Conservation (phyloP, 1,284 basidiomycete genomes). For the Wallemia hederae region DNA sequence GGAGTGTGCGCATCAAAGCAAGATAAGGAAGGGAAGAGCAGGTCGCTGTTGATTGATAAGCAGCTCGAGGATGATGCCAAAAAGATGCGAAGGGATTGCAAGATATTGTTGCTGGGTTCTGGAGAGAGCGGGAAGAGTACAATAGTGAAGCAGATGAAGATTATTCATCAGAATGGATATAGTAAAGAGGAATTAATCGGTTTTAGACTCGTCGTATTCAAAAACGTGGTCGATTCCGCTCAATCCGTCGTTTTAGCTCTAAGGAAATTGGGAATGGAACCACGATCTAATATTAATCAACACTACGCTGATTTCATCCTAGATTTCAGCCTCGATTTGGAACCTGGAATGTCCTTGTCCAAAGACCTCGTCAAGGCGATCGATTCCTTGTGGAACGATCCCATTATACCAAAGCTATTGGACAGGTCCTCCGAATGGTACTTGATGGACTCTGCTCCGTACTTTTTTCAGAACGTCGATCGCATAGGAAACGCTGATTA, state of each 20-base stretch:
- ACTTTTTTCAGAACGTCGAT: constrained; percentile 26
- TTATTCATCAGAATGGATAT: constrained; percentile 88
- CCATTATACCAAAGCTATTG: constrained; percentile 57
- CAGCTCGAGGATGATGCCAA: constrained; percentile 26
- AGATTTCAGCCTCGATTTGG: constrained; percentile 20
- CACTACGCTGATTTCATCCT: constrained; percentile 24
- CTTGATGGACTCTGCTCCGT: constrained; percentile 78
- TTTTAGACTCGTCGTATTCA: constrained; percentile 46
- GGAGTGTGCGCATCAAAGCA: constrained; percentile 30
- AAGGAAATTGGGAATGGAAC: constrained; percentile 64
- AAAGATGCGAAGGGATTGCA: constrained; percentile 64
- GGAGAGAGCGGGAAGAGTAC: constrained; percentile 79
- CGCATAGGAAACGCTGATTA: constrained; percentile 46
- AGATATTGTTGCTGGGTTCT: constrained; percentile 76
- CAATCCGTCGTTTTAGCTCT: constrained; percentile 70
- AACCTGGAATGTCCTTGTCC: constrained; percentile 16
- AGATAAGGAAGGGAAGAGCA: constrained; percentile 31
- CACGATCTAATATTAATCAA: constrained; percentile 40
- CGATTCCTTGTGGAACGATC: constrained; percentile 49
- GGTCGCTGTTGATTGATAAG: constrained; percentile 39
- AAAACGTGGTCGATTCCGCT: constrained; percentile 51
- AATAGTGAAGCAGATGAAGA: constrained; percentile 98
- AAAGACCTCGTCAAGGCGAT: constrained; percentile 14
- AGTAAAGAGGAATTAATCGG: constrained; percentile 44
- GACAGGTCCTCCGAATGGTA: constrained; percentile 73